Conservation (phyloP, 805 yeast species). For the Kuraishia molischiana region DNA sequence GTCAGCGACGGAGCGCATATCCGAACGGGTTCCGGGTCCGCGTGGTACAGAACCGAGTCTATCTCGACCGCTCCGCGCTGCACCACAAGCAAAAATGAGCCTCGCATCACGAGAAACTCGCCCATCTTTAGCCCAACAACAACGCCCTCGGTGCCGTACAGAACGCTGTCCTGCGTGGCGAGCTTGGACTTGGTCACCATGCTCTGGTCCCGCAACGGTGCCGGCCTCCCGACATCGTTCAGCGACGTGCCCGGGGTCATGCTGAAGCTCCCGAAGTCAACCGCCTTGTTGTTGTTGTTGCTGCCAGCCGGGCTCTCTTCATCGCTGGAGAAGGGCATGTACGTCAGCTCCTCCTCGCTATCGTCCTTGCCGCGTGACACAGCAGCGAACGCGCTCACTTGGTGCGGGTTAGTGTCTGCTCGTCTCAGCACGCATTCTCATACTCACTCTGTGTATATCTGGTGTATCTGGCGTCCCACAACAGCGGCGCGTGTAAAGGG, state of each 20-base stretch:
- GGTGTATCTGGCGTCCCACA: no score
- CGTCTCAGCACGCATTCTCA: no score
- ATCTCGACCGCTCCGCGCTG: constrained; percentile 37
- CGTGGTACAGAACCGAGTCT: constrained; percentile 28
- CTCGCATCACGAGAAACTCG: constrained; percentile 34
- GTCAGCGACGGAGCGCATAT: constrained; percentile 24
- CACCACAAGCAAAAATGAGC: constrained; percentile 33
- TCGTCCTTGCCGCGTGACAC: constrained; percentile 12
- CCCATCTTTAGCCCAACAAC: constrained; percentile 30
- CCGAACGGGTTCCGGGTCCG: constrained; percentile 15
- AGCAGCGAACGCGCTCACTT: constrained; percentile 22
- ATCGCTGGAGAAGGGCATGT: background rate
- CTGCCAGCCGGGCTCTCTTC: background rate
- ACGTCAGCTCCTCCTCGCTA: constrained; percentile 5
- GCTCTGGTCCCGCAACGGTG: background rate
- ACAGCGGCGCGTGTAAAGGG: no score
- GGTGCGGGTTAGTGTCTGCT: no score
- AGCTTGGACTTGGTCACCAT: background rate
- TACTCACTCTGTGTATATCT: no score
- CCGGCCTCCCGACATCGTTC: background rate
- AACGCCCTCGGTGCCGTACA: constrained; percentile 20
- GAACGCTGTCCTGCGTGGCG: constrained; percentile 29
- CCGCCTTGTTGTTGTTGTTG: background rate
- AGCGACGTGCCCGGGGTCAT: background rate
- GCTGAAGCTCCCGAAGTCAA: background rate